phyloP scores from a whole-genome alignment of 73 alveolate genomes.

The Tetrahymena thermophila region DNA sequence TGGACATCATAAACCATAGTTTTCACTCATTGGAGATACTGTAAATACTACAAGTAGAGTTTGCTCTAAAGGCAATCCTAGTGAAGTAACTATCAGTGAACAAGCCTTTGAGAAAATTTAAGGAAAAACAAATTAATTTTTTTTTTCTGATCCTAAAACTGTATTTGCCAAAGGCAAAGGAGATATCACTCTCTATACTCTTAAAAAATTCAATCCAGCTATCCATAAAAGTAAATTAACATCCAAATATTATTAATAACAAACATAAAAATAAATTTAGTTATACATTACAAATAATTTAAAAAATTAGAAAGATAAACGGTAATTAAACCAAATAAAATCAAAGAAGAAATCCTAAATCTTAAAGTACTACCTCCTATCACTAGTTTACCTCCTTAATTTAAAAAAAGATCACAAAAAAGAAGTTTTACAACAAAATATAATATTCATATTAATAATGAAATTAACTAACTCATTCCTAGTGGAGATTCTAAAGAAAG shows the following conservation, averaged over 20 bases:
- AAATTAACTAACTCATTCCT: not conserved
- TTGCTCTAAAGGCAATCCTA: conserved; percentile 38
- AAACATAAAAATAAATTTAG: too few species aligned
- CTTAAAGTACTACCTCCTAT: not conserved
- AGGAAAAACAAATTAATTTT: not conserved
- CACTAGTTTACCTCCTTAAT: not conserved
- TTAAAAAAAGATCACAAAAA: not conserved
- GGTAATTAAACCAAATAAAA: not conserved
- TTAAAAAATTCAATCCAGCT: not conserved
- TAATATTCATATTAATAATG: not conserved
- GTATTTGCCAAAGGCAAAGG: conserved; percentile 55
- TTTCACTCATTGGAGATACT: conserved; percentile 55
- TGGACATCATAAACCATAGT: conserved; percentile 57
- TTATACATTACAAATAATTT: too few species aligned
- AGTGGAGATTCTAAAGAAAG: not conserved
- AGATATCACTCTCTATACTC: not conserved
- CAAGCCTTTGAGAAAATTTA: conserved; percentile 8
- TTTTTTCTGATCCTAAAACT: not conserved
- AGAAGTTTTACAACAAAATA: not conserved
- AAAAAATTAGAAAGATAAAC: not conserved
- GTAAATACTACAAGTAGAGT: conserved; percentile 49
- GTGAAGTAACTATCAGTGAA: conserved; percentile 10
- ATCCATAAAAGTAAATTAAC: not conserved
- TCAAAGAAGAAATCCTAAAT: not conserved
- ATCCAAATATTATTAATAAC: too few species aligned